phyloP scores from a whole-genome alignment of 352 stramenopile species.

The Phytopythium litorale region DNA sequence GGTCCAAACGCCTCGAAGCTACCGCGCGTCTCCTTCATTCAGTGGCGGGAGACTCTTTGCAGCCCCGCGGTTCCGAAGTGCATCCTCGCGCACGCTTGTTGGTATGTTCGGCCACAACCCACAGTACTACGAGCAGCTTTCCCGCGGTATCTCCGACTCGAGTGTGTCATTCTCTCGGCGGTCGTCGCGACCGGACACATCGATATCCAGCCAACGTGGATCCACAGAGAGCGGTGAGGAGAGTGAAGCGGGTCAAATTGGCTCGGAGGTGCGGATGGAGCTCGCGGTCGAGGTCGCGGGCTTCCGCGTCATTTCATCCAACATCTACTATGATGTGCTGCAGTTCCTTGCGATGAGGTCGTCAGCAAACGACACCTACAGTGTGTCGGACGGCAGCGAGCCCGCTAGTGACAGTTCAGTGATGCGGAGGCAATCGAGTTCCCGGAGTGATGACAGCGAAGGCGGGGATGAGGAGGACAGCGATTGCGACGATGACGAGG shows the following conservation, averaged over 20 bases:
- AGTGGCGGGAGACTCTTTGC: not conserved
- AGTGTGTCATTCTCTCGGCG: slow-evolving; percentile 4
- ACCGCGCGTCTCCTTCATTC: slow-evolving; percentile 3
- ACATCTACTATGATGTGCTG: slow-evolving; percentile 77
- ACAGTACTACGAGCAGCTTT: not conserved
- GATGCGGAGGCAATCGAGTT: not conserved
- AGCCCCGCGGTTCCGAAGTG: slow-evolving; percentile 25
- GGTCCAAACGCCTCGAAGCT: not conserved
- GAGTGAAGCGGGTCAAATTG: slow-evolving; percentile 6
- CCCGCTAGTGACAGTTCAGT: not conserved
- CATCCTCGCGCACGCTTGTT: slow-evolving; percentile 34
- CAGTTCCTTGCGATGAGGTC: slow-evolving; percentile 40
- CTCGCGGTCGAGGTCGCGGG: slow-evolving; percentile 65
- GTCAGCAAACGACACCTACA: not conserved
- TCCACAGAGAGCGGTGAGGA: slow-evolving; percentile 5
- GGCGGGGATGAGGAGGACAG: slow-evolving; percentile 5
- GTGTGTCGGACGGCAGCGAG: not conserved
- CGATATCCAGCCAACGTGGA: not conserved
- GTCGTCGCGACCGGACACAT: slow-evolving; percentile 2
- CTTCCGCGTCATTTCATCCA: slow-evolving; percentile 78
- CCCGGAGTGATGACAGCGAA: slow-evolving; percentile 5
- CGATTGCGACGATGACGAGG: not conserved
- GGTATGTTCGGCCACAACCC: slow-evolving; percentile 29
- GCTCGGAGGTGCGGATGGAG: slow-evolving; percentile 49
- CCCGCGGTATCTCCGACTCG: slow-evolving; percentile 6